A percentile compares a stretch with the other conserved stretches of the same genome.
phyloP scores from a whole-genome alignment of 768 basidiomycete species.

The Rhodotorula diobovata region DNA sequence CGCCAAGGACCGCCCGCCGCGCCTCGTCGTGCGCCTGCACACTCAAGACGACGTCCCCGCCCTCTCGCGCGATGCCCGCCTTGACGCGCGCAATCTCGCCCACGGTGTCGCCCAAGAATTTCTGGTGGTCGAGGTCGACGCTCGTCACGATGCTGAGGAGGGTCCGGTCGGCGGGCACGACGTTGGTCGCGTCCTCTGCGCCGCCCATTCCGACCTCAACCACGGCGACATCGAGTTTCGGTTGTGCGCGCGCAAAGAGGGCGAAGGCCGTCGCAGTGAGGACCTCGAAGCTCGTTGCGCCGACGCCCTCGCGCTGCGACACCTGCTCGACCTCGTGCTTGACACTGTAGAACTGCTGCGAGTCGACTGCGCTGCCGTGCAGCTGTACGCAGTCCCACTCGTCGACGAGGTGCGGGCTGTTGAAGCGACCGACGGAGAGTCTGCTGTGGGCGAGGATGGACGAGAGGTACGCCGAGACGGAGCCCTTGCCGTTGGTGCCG shows the following conservation, averaged over 20 bases:
- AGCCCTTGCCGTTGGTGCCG: constrained; percentile 97
- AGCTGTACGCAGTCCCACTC: constrained; percentile 72
- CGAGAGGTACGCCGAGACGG: constrained; percentile 74
- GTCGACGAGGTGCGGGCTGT: constrained; percentile 81
- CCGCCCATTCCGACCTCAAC: constrained; percentile 97
- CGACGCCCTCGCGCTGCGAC: constrained; percentile 50
- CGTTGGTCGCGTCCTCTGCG: constrained; percentile 84
- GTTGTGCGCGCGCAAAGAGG: constrained; percentile 60
- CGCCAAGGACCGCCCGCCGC: constrained; percentile 46
- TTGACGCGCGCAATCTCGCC: constrained; percentile 75
- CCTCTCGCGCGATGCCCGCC: constrained; percentile 67
- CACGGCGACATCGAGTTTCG: constrained; percentile 66
- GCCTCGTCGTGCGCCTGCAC: constrained; percentile 45
- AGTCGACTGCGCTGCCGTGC: constrained; percentile 56
- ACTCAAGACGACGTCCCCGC: constrained; percentile 44
- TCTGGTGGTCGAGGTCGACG: constrained; percentile 90
- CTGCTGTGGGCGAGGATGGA: constrained; percentile 63
- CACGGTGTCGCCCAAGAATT: constrained; percentile 74
- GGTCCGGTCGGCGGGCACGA: constrained; percentile 65
- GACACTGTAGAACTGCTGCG: constrained; percentile 53
- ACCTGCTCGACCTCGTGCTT: constrained; percentile 53
- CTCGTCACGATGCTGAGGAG: constrained; percentile 75
- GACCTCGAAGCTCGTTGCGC: constrained; percentile 73
- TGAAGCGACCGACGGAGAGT: constrained; percentile 74
- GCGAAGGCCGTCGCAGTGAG: constrained; percentile 74